Evolutionary conservation across 768 basidiomycete species (phyloP).

Genomic region (Chlorophyllum brunneum): DNA sequence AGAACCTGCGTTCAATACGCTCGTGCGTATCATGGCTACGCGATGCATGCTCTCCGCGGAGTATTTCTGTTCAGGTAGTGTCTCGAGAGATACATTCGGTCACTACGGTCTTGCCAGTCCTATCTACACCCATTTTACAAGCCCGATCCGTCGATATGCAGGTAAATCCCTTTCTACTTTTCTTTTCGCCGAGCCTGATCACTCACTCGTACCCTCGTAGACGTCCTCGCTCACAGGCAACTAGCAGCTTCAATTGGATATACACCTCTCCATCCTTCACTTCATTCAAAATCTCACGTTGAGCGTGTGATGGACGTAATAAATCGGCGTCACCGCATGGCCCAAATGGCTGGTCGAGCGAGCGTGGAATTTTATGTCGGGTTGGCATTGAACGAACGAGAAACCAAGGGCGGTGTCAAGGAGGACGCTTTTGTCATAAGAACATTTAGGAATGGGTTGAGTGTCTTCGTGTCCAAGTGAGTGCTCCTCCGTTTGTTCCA

Average conservation of each 20-base stretch:
- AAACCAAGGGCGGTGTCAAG: conserved; percentile 38
- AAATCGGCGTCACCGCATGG: conserved; percentile 91
- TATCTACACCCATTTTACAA: conserved; percentile 98
- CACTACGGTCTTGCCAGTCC: conserved; percentile 97
- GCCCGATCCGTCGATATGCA: conserved; percentile 94
- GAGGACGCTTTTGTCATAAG: conserved; percentile 94
- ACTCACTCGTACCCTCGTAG: conserved; percentile 30
- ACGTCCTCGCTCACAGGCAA: conserved; percentile 93
- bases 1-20: conserved; percentile 91
- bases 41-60: conserved; percentile 98
- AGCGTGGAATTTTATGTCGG: conserved; percentile 98
- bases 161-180: conserved; percentile 40
- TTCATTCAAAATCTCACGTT: conserved; percentile 86
- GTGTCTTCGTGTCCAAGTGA: conserved; percentile 94
- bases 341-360: conserved; percentile 95
- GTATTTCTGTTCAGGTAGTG: conserved; percentile 96
- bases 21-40: conserved; percentile 98
- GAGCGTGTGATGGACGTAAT: conserved; percentile 84
- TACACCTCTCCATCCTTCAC: conserved; percentile 74
- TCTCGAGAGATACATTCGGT: conserved; percentile 86
- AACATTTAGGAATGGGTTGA: conserved; percentile 90
- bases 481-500: conserved; percentile 24
- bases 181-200: not conserved
- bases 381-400: conserved; percentile 67
- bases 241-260: conserved; percentile 87